These are phyloP conservation scores for Mrakia frigida DNA, from an alignment of 768 basidiomycete genomes.

Conservation along the genomic window DNA sequence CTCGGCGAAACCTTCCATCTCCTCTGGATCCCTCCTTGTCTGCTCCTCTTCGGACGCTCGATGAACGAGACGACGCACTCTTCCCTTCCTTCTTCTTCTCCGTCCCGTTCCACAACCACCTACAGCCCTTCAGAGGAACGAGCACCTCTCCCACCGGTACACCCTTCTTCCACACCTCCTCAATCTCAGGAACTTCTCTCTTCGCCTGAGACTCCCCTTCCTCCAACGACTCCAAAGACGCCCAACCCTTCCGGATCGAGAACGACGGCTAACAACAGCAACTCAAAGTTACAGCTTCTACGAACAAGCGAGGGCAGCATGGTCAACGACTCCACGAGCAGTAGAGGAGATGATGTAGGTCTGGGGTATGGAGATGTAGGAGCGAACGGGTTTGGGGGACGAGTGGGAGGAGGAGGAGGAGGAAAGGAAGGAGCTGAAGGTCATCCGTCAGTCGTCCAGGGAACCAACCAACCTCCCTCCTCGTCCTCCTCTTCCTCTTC, in stretches of 20 bases:
- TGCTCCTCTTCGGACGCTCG: neutral
- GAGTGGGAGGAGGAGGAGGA: neutral
- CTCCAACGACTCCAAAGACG: neutral
- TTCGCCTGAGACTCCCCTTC: neutral
- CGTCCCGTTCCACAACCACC: neutral
- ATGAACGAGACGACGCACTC: neutral
- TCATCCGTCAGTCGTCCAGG: neutral
- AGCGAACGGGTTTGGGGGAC: neutral
- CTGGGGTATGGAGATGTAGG: neutral
- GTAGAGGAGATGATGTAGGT: neutral
- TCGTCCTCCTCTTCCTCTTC: neutral
- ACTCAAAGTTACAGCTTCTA: neutral
- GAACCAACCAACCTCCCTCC: too few species aligned
- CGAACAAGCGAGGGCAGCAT: neutral
- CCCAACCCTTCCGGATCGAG: neutral
- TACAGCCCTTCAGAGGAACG: neutral
- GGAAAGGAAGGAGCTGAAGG: neutral
- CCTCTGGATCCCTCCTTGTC: neutral
- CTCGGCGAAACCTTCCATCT: neutral
- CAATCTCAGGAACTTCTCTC: neutral
- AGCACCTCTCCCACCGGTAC: neutral
- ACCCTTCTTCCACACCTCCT: neutral
- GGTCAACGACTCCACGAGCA: neutral
- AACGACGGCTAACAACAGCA: neutral
- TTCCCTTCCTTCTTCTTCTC: neutral